These are phyloP conservation scores for Leishmania arabica DNA, from an alignment of 208 protist species.

Conservation along the genomic window DNA sequence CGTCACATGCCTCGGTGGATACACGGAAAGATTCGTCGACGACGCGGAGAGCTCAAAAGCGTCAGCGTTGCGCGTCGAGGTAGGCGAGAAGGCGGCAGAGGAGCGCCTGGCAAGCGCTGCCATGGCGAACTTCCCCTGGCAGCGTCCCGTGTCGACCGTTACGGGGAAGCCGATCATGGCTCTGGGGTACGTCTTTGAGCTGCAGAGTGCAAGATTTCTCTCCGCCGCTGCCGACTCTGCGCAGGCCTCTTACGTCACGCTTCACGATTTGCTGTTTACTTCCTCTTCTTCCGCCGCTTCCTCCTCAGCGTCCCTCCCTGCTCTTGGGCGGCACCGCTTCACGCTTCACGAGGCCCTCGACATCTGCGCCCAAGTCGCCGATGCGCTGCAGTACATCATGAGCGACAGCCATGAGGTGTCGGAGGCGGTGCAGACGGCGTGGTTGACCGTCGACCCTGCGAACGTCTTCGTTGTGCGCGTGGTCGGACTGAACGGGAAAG, in stretches of 20 bases:
- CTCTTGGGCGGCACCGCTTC: slow-evolving; percentile 41
- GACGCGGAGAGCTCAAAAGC: not conserved
- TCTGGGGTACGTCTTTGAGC: slow-evolving; percentile 45
- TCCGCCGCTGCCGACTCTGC: not conserved
- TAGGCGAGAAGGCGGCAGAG: not conserved
- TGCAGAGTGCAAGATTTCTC: slow-evolving; percentile 2
- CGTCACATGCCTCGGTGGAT: slow-evolving; percentile 56
- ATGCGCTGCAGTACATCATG: slow-evolving; percentile 74
- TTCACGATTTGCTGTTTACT: slow-evolving; percentile 51
- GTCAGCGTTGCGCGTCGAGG: not conserved
- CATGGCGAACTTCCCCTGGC: slow-evolving; percentile 10
- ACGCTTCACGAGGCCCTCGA: slow-evolving; percentile 42
- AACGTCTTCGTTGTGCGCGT: slow-evolving; percentile 51
- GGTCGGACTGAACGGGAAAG: not conserved
- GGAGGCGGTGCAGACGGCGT: slow-evolving; percentile 35
- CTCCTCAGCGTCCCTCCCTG: slow-evolving; percentile 34
- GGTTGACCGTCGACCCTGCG: slow-evolving; percentile 56
- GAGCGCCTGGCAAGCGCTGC: not conserved
- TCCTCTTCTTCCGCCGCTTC: not conserved
- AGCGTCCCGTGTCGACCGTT: not conserved
- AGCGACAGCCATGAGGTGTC: slow-evolving; percentile 57
- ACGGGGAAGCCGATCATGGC: slow-evolving; percentile 28
- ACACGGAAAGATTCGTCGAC: slow-evolving; percentile 54
- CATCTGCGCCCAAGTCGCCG: slow-evolving; percentile 58
- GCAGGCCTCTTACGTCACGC: slow-evolving; percentile 10